Base-by-base conservation (phyloP, 257 asterid species). In the Ehretia macrophylla region DNA sequence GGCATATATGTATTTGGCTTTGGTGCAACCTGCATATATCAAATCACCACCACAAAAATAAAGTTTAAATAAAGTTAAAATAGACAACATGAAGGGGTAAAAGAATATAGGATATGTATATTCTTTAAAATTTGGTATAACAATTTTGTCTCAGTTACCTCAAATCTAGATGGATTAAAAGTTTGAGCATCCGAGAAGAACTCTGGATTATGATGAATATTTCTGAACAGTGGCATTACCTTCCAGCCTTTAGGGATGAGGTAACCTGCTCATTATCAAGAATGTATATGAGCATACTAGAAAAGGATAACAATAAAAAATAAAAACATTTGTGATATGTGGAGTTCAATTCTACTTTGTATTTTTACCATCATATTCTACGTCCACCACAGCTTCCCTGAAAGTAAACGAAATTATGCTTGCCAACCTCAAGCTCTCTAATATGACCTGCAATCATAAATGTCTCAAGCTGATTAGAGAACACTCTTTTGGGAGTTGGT, bases 171-270 rank as follows among this genome's bases (percentile, higher is more conserved):
- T 38, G 98, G 95, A 22, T 83, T 90, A 70, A 88, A 91, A 27
- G 45, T 84, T 65, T 79, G 81, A 58, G 98, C 95, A 32, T 88
- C 81, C 59, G 13, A 69, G 59, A 85, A 91, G 79, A 73, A 79
- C 58, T 85, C 90, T 21, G 94, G 88, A 73, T 84, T 87, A 70
- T 88, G 94, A 71, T 91, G 98, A 75, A 91, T 91, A 68, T 83
- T 91, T 74, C 96, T 80, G 75, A 91, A 87, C 44, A 91, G 57
- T 13, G 98, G 98, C 95, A 91, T 82, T 20, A 91, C 96, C 72
- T 91, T 91, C 98, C 98, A 91, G 1, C 98, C 98, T 69, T 88
- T 88, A 48, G 95, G 98, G 59, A 91, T 87, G 20, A 83, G 75
- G 72, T 85, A 83, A 39, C 96, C 98, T 91, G 85, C 6, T 27